A percentile compares a stretch with the other conserved stretches of the same genome.
These are phyloP conservation scores for Dissophora ornata DNA, from an alignment of 192 early-diverging fungal species.

Conservation along the genomic window DNA sequence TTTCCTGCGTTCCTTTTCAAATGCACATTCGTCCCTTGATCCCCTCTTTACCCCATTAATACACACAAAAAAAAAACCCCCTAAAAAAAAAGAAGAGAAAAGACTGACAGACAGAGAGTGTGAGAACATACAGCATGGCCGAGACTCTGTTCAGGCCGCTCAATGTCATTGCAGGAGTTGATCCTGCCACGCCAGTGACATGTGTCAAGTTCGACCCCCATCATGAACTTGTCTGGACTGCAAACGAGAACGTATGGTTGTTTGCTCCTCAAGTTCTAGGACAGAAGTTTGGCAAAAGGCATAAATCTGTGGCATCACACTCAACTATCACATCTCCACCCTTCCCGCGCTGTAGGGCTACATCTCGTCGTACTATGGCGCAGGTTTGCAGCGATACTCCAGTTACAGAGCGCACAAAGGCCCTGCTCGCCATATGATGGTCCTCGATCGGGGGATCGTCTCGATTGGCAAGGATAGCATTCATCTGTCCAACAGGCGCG, in stretches of 20 bases:
- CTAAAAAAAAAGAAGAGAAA: too few relatives aligned
- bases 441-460: slow-evolving; percentile 70
- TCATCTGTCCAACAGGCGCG: slow-evolving; percentile 69
- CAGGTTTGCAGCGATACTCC: slow-evolving; percentile 76
- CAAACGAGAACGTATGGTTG: slow-evolving; percentile 83
- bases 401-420: slow-evolving; percentile 73
- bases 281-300: too few relatives aligned
- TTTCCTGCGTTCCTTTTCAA: too few relatives aligned
- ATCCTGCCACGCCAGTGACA: slow-evolving; percentile 49
- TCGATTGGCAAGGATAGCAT: slow-evolving; percentile 70
- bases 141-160: slow-evolving; percentile 52
- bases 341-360: slow-evolving; percentile 73
- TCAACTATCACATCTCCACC: too few relatives aligned
- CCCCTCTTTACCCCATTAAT: too few relatives aligned
- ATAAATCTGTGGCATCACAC: too few relatives aligned
- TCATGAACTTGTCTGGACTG: slow-evolving; percentile 89
- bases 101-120: too few relatives aligned
- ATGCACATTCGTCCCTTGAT: too few relatives aligned
- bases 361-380: slow-evolving; percentile 71
- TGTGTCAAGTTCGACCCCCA: slow-evolving; percentile 69
- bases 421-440: slow-evolving; percentile 74
- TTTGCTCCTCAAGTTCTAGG: too few relatives aligned
- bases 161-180: slow-evolving; percentile 50
- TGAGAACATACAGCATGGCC: slow-evolving; percentile 22
- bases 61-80: too few relatives aligned